phyloP scores from a whole-genome alignment of 2,329 filamentous ascomycete genomes.

The Corinectria fuckeliana region DNA sequence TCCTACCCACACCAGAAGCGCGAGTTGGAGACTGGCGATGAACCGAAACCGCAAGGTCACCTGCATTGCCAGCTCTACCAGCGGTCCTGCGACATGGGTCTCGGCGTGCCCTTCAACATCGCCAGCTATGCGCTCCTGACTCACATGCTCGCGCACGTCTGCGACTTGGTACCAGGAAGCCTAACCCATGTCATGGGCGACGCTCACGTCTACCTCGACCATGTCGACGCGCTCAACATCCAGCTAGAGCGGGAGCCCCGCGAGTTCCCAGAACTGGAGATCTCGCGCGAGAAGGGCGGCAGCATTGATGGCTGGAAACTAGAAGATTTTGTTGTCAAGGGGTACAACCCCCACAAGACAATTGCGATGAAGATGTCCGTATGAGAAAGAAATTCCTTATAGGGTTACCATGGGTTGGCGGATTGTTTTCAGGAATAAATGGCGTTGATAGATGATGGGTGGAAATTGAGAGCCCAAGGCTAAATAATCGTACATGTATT shows the following conservation, averaged over 20 bases:
- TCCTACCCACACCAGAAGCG: slow-evolving; percentile 63
- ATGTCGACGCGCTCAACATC: slow-evolving; percentile 82
- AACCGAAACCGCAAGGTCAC: slow-evolving; percentile 64
- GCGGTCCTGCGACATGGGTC: slow-evolving; percentile 93
- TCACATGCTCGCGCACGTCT: slow-evolving; percentile 92
- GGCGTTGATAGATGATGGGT: slow-evolving; percentile 22
- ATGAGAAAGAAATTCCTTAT: slow-evolving; percentile 8
- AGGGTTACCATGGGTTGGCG: background rate
- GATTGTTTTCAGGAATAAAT: slow-evolving; percentile 21
- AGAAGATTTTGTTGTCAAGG: slow-evolving; percentile 86
- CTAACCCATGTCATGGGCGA: slow-evolving; percentile 97
- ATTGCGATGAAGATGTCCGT: slow-evolving; percentile 99
- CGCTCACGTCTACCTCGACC: slow-evolving; percentile 94
- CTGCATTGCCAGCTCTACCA: slow-evolving; percentile 93
- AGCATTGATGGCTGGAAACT: slow-evolving; percentile 89
- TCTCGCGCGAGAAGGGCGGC: slow-evolving; percentile 70
- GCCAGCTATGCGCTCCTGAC: slow-evolving; percentile 92
- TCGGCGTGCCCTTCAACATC: slow-evolving; percentile 98
- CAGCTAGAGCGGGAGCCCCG: slow-evolving; percentile 83
- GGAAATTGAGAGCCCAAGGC: background rate
- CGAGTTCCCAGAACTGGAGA: slow-evolving; percentile 79
- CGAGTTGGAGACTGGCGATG: slow-evolving; percentile 29
- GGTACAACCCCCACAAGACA: slow-evolving; percentile 87
- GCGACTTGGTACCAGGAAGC: slow-evolving; percentile 82
- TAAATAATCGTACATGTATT: background rate